phyloP scores from a whole-genome alignment of 805 yeast genomes.

The Cyberlindnera galapagoensis region DNA sequence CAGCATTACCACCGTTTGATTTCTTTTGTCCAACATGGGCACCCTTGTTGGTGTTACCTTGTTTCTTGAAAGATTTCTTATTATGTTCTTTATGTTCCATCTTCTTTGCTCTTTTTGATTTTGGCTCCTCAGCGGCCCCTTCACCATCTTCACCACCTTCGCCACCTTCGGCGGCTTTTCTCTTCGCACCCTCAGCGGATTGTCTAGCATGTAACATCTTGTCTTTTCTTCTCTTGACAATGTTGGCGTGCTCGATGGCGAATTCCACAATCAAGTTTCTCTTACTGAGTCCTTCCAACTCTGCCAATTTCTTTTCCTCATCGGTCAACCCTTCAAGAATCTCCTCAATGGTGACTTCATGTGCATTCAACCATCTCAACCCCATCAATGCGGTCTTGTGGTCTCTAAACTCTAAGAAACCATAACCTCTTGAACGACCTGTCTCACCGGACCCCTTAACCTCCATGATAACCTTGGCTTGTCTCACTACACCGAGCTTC shows the following conservation, averaged over 20 bases:
- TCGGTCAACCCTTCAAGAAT: constrained; percentile 63
- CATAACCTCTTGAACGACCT: constrained; percentile 96
- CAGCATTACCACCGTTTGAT: no score
- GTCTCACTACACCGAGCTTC: constrained; percentile 86
- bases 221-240: constrained; percentile 84
- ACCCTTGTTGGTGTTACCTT: constrained; percentile 41
- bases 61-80: constrained; percentile 23
- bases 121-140: constrained; percentile 12
- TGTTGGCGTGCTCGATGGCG: constrained; percentile 93
- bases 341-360: constrained; percentile 69
- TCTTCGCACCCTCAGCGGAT: constrained; percentile 21
- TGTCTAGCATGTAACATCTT: constrained; percentile 40
- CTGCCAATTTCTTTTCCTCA: constrained; percentile 54
- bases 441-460: constrained; percentile 79
- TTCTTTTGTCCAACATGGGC: constrained; percentile 21
- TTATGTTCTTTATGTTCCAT: constrained; percentile 1
- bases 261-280: constrained; percentile 89
- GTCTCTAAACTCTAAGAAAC: constrained; percentile 88
- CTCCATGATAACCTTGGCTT: constrained; percentile 89
- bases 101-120: constrained; percentile 9
- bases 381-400: constrained; percentile 94
- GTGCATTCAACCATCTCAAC: constrained; percentile 93
- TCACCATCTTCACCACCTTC: constrained; percentile 16
- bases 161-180: constrained; percentile 22
- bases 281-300: constrained; percentile 43